Evolutionary conservation across 2,329 filamentous ascomycete genomes (phyloP), one percentile per base, ranked within the genome.

Genomic region (Trichoderma cornu-damae): DNA sequence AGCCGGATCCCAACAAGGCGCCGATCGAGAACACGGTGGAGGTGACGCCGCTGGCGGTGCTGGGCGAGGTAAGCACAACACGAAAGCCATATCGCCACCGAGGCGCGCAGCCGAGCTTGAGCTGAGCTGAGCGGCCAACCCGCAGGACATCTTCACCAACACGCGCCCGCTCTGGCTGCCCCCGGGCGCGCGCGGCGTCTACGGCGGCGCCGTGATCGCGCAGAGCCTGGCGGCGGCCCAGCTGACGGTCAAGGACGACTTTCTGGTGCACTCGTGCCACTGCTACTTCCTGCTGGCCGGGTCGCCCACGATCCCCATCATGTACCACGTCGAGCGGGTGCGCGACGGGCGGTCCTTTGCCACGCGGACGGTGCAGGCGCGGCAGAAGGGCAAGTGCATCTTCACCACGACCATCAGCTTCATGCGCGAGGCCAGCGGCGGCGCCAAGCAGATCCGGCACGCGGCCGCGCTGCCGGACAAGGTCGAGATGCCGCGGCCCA

Each of bases 281-380:
- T 97, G 94, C 82, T 99, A 97, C 78, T 99, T 99, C 72, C 86
- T 99, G 32, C 85, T 97, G 2, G 92, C 93, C 4, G 94, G 94
- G 26, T 89, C 93, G 68, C 80, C 84, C 11, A 84, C 88, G 60
- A 87, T 94, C 16, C 93, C 94, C 30, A 88, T 97, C 63, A 80
- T 96, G 61, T 97, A 96, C 76, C 90, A 96, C 69, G 94, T 99
- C 46, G 94, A 97, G 76, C 84, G 89, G 52, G 90, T 99, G 47
- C 87, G 94, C 56, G 90, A 96, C 69, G 94, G 94, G 7, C 85
- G 87, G 59, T 92, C 88, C 51, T 99, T 92, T 71, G 87, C 90
- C 55, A 97, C 94, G 35, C 82, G 94, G 55, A 97, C 93, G 1
- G 94, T 99, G n/a, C 93, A 97, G 74, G 94, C 94, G 30, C 81